Conservation (phyloP, 2,329 filamentous ascomycete species). For the Cordyceps cateniannulata region DNA sequence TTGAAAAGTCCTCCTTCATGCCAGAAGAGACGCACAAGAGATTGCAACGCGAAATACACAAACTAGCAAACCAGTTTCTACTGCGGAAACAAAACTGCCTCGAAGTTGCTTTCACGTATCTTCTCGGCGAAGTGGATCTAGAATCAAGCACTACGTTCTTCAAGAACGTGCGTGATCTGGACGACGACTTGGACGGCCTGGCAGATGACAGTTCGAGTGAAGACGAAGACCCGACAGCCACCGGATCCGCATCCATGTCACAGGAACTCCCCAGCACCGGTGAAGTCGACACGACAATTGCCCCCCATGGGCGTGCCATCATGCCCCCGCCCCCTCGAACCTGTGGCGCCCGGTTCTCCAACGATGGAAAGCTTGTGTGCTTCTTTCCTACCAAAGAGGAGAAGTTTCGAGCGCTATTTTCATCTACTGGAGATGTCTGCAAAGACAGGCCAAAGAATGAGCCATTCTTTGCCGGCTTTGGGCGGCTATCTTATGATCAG, state of each 20-base stretch:
- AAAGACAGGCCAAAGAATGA: conserved; percentile 46
- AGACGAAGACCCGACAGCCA: conserved; percentile 50
- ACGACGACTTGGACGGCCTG: conserved; percentile 48
- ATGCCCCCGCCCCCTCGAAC: conserved; percentile 51
- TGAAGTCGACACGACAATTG: conserved; percentile 47
- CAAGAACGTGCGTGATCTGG: conserved; percentile 57
- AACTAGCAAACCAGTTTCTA: conserved; percentile 50
- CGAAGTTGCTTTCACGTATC: conserved; percentile 54
- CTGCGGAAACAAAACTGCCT: conserved; percentile 55
- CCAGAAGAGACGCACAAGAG: conserved; percentile 44
- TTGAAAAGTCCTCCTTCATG: conserved; percentile 59
- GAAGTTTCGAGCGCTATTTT: conserved; percentile 45
- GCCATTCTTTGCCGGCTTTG: conserved; percentile 52
- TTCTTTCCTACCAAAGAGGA: conserved; percentile 66
- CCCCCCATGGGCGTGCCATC: conserved; percentile 43
- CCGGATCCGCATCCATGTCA: conserved; percentile 53
- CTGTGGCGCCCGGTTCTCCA: conserved; percentile 56
- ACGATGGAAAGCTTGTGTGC: conserved; percentile 56
- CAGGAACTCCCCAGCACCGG: conserved; percentile 52
- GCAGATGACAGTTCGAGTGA: conserved; percentile 79
- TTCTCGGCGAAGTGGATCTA: conserved; percentile 57
- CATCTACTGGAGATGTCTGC: conserved; percentile 37
- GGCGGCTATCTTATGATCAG: conserved; percentile 45
- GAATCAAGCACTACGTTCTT: conserved; percentile 55
- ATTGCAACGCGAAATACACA: conserved; percentile 48